A percentile compares a stretch with the other conserved stretches of the same genome.
phyloP scores from a whole-genome alignment of 805 yeast species.

The Isabelozyma rhagii region DNA sequence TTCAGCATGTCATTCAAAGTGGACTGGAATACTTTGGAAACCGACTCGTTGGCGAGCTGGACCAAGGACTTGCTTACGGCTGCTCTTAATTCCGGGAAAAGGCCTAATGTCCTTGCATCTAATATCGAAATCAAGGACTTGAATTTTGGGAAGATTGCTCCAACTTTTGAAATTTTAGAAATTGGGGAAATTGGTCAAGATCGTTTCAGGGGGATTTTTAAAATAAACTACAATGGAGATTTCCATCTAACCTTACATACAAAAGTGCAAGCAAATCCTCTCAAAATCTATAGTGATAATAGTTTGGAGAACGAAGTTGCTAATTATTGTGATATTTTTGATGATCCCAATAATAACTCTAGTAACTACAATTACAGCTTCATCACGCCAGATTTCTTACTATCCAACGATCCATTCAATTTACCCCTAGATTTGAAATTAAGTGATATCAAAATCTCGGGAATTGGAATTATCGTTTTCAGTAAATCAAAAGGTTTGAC shows the following conservation, averaged over 20 bases:
- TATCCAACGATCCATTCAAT: slow-evolving; percentile 65
- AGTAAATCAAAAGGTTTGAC: slow-evolving; percentile 81
- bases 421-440: slow-evolving; percentile 76
- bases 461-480: slow-evolving; percentile 83
- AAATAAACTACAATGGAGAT: slow-evolving; percentile 71
- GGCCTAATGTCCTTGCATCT: slow-evolving; percentile 69
- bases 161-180: slow-evolving; percentile 73
- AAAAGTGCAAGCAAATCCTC: slow-evolving; percentile 79
- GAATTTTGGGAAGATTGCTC: slow-evolving; percentile 71
- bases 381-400: slow-evolving; percentile 62
- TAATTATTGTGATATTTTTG: slow-evolving; percentile 15
- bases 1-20: slow-evolving; percentile 68
- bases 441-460: slow-evolving; percentile 67
- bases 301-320: slow-evolving; percentile 32
- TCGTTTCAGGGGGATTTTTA: slow-evolving; percentile 78
- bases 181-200: slow-evolving; percentile 78
- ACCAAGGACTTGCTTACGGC: slow-evolving; percentile 64
- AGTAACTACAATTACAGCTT: slow-evolving; percentile 29
- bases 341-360: neutral
- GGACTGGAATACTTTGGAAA: slow-evolving; percentile 72
- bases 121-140: slow-evolving; percentile 65
- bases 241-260: slow-evolving; percentile 73
- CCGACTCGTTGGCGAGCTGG: slow-evolving; percentile 59
- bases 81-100: slow-evolving; percentile 69
- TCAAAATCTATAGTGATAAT: slow-evolving; percentile 60